Evolutionary conservation across 768 basidiomycete species (phyloP), one percentile per base, ranked within the genome.

Genomic region (Tylopilus vinaceipallidus): DNA sequence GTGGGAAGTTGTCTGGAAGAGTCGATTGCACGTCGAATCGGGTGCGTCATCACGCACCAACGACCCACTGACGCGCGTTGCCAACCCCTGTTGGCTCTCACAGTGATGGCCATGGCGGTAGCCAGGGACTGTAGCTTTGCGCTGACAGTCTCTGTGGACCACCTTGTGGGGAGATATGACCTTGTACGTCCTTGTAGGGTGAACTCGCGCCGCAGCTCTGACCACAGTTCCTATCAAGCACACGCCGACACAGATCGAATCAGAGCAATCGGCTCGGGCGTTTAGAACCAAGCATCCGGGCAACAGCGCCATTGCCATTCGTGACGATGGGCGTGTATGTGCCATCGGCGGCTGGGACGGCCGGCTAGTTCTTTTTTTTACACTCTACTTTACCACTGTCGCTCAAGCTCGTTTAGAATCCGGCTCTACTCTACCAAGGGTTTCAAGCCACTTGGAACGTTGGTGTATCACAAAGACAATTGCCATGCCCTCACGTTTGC

Each of bases 61-160:
- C 26, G 10, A 30, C 16, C 19, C 22, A n/a, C 10, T 7, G 32
- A 42, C 23, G 16, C 22, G 29, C 17, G 29, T 30, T 34, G 1
- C 20, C 5, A 13, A 40, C 19, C 4, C 36, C 8, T 24, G 26
- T 49, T 6, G 48, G 8, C 33, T 52, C 11, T 45, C 27, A 29
- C 27, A 29, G 27, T 29, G 27, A 29, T 29, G 27, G 27, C 27
- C 27, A 29, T 29, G 13, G 23, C 81, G 0, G 83, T 92, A 1
- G 81, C 86, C 7, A 70, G 66, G 19, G 76, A 78, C 52, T 74
- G 77, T 38, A 61, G 67, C 22, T 75, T 86, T 49, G 91, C 86
- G 5, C 63, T 93, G 49, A 85, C 89, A 0, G 86, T 93, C 5
- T 95, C 94, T 6, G 92, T 88, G 0, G 93, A 97, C 64, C 84